phyloP scores from a whole-genome alignment of 1,284 basidiomycete genomes.

The Tilletia indica region DNA sequence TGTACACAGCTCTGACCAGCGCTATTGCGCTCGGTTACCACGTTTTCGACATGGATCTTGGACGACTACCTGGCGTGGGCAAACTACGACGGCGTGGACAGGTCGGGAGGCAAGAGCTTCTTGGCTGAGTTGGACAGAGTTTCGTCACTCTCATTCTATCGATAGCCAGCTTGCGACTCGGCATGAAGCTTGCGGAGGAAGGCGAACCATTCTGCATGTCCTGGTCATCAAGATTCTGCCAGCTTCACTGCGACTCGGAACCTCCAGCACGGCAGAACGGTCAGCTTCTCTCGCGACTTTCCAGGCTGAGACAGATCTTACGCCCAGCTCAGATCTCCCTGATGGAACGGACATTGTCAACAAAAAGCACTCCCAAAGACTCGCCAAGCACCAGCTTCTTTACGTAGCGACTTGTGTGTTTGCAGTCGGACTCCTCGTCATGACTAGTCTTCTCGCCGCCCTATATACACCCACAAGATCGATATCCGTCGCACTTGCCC shows the following conservation, averaged over 20 bases:
- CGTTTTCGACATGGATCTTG: constrained; percentile 92
- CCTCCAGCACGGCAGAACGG: too few species aligned
- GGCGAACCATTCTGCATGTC: constrained; percentile 7
- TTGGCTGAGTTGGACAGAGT: constrained; percentile 52
- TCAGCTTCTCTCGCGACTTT: too few species aligned
- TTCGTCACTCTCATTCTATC: constrained; percentile 43
- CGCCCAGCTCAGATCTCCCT: neutral
- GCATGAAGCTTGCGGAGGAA: constrained; percentile 28
- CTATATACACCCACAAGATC: constrained; percentile 70
- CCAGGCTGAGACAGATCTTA: neutral
- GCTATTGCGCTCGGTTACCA: constrained; percentile 92
- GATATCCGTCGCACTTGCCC: constrained; percentile 82
- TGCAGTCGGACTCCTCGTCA: constrained; percentile 46
- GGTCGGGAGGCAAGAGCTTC: constrained; percentile 14
- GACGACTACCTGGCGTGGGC: constrained; percentile 84
- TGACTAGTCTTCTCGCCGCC: constrained; percentile 70
- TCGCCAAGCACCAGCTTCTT: neutral
- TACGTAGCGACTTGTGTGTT: neutral
- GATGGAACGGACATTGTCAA: too few species aligned
- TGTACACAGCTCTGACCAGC: constrained; percentile 85
- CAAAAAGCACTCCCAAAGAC: neutral
- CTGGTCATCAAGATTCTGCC: neutral
- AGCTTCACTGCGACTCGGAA: neutral
- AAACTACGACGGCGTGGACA: constrained; percentile 59
- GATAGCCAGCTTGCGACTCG: constrained; percentile 35